Percentiles rank a stretch among this genome's conserved stretches.
These are phyloP conservation scores for Serendipita sp. DNA, from an alignment of 768 basidiomycete genomes.

Conservation along the genomic window DNA sequence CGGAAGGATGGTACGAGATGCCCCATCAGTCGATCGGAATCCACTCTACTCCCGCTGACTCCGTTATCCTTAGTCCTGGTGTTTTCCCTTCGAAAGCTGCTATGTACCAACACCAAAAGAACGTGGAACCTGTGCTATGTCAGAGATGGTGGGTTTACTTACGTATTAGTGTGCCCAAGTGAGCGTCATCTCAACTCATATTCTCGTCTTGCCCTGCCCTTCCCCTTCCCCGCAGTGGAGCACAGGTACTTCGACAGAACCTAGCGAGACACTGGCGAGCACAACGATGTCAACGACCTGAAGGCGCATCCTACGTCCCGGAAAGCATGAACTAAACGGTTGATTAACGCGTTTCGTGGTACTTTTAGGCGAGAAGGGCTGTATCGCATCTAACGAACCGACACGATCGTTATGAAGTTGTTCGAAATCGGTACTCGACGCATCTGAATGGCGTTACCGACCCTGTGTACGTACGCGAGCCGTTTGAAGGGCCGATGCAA, in stretches of 20 bases:
- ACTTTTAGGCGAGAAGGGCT: no score
- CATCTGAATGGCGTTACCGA: no score
- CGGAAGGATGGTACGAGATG: background rate
- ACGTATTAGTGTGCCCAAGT: background rate
- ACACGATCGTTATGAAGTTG: no score
- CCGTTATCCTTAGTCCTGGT: background rate
- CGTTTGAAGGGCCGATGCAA: no score
- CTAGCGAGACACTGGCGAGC: constrained; percentile 1
- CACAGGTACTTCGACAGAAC: constrained; percentile 1
- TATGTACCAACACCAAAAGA: constrained; percentile 6
- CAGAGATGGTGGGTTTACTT: background rate
- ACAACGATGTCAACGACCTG: constrained; percentile 1
- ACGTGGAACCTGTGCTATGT: constrained; percentile 1
- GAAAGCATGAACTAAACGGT: no score
- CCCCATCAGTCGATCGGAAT: background rate
- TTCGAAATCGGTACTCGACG: no score
- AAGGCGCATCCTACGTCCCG: background rate
- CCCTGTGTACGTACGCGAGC: no score
- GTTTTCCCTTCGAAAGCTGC: constrained; percentile 3
- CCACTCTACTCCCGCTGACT: background rate
- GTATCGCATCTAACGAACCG: no score
- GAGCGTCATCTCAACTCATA: background rate
- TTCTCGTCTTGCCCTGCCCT: background rate
- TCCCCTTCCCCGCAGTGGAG: background rate
- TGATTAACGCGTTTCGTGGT: no score